phyloP scores from a whole-genome alignment of 192 early-diverging fungal genomes.

The Neocallimastix lanati region DNA sequence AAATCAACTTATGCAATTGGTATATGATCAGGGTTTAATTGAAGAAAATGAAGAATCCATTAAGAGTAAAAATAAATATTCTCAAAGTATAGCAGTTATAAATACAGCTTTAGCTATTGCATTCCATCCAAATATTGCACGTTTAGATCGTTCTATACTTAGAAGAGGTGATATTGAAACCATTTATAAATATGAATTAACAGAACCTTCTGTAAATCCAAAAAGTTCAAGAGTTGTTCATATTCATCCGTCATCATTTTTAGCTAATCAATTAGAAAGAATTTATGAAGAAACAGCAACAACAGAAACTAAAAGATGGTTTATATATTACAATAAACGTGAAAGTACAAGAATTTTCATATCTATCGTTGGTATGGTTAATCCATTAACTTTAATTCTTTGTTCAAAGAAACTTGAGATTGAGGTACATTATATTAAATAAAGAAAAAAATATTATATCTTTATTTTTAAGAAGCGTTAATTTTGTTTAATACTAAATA shows the following conservation, averaged over 20 bases:
- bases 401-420: not conserved
- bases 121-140: not conserved
- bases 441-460: too few relatives aligned
- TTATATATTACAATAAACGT: not conserved
- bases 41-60: not conserved
- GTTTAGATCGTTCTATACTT: not conserved
- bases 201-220: not conserved
- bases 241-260: not conserved
- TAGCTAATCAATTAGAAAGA: not conserved
- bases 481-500: too few relatives aligned
- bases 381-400: not conserved
- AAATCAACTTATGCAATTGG: not conserved
- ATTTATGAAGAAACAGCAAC: not conserved
- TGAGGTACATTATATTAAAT: not conserved
- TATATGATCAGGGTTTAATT: not conserved
- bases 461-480: too few relatives aligned
- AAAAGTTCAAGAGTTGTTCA: not conserved
- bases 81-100: not conserved
- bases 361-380: not conserved
- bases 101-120: not conserved
- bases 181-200: not conserved
- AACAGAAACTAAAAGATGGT: not conserved
- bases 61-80: not conserved
- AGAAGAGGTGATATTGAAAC: not conserved
- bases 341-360: not conserved